Evolutionary conservation across 2,329 filamentous ascomycete species (phyloP).

Genomic region (Fusarium chuoi): DNA sequence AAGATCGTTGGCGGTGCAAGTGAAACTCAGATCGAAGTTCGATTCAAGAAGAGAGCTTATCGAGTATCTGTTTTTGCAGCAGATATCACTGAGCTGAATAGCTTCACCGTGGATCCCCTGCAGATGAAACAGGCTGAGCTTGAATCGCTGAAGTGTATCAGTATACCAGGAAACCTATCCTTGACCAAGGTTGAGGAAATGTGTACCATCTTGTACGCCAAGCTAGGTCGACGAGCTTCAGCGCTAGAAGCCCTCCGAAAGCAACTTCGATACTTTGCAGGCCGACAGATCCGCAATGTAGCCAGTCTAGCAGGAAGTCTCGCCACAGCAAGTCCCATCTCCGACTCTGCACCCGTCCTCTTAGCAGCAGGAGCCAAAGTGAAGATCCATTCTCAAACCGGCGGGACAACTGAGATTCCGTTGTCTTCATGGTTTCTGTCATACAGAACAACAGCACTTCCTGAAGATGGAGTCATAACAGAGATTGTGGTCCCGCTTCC

Average conservation of each 20-base stretch:
- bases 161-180: background rate
- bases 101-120: background rate
- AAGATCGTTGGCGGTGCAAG: background rate
- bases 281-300: slow-evolving; percentile 1
- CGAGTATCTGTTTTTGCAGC: background rate
- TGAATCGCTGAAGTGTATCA: background rate
- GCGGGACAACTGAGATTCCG: background rate
- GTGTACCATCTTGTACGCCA: background rate
- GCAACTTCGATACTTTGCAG: background rate
- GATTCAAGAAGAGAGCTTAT: background rate
- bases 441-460: background rate
- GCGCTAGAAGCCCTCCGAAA: background rate
- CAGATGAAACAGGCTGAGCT: background rate
- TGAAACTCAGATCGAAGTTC: slow-evolving; percentile 1
- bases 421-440: background rate
- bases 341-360: background rate
- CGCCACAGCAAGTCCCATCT: background rate
- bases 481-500: background rate
- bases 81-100: background rate
- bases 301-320: background rate
- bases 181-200: background rate
- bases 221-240: background rate
- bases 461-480: background rate
- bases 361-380: background rate
- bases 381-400: background rate